phyloP scores from a whole-genome alignment of 495 filamentous ascomycete genomes.

The Letharia columbiana region DNA sequence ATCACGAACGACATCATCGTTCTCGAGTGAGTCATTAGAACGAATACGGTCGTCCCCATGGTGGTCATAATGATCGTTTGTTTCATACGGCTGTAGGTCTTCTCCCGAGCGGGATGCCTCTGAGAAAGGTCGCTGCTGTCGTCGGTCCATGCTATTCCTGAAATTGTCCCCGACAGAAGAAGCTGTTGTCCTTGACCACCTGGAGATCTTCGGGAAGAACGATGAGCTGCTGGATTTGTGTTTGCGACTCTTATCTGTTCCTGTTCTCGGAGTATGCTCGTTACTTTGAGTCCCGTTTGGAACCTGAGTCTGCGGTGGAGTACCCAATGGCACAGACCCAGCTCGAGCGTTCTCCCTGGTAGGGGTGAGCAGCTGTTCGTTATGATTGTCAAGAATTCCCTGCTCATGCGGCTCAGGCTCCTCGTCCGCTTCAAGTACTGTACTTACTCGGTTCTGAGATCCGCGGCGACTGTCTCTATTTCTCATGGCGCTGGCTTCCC shows the following conservation, averaged over 20 bases:
- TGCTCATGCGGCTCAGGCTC: conserved; percentile 52
- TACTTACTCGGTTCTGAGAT: conserved; percentile 75
- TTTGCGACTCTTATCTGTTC: conserved; percentile 70
- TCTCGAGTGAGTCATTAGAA: conserved; percentile 51
- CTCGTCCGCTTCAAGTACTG: conserved; percentile 72
- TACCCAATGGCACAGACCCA: conserved; percentile 59
- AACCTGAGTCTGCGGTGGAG: conserved; percentile 57
- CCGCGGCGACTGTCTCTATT: conserved; percentile 51
- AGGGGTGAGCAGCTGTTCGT: conserved; percentile 39
- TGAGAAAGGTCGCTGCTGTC: conserved; percentile 45
- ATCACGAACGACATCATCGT: conserved; percentile 34
- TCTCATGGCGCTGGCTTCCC: conserved; percentile 49
- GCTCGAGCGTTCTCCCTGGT: conserved; percentile 39
- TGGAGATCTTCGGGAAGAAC: conserved; percentile 86
- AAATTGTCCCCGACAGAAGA: conserved; percentile 58
- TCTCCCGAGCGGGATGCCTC: conserved; percentile 64
- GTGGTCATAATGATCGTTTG: conserved; percentile 53
- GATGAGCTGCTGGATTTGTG: conserved; percentile 85
- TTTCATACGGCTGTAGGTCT: conserved; percentile 56
- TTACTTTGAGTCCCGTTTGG: conserved; percentile 51
- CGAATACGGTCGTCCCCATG: conserved; percentile 66
- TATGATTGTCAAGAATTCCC: conserved; percentile 35
- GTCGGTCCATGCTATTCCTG: conserved; percentile 37
- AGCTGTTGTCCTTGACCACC: conserved; percentile 94
- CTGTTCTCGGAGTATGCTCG: conserved; percentile 66